Evolutionary conservation across 768 basidiomycete species (phyloP).

Genomic region (Ephemerocybe angulata): DNA sequence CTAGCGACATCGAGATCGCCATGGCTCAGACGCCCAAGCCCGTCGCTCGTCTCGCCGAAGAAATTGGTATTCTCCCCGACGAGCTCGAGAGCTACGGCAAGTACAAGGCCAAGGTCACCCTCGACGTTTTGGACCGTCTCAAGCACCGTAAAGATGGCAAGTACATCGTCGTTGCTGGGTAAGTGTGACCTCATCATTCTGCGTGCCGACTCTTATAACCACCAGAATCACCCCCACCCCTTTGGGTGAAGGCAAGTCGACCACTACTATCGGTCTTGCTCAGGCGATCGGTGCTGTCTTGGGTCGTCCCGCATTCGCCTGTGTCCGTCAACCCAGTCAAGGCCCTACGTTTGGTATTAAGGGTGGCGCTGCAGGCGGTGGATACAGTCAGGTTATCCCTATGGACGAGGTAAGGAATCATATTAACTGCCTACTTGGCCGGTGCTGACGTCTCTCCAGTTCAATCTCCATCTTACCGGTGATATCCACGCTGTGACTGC

Average conservation of each 20-base stretch:
- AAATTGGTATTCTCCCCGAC: slow-evolving; percentile 81
- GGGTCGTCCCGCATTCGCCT: slow-evolving; percentile 89
- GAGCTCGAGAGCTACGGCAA: slow-evolving; percentile 94
- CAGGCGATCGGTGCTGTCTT: slow-evolving; percentile 96
- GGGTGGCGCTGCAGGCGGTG: slow-evolving; percentile 96
- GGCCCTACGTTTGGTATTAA: slow-evolving; percentile 99
- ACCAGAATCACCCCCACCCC: slow-evolving; percentile 91
- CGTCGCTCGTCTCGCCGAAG: slow-evolving; percentile 74
- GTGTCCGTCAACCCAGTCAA: slow-evolving; percentile 96
- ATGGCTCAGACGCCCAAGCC: slow-evolving; percentile 93
- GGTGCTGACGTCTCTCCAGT: slow-evolving; percentile 40
- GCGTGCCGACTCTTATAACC: not conserved
- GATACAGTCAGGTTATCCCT: slow-evolving; percentile 97
- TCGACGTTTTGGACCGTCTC: slow-evolving; percentile 81
- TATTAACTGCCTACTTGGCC: not conserved
- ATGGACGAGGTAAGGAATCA: slow-evolving; percentile 80
- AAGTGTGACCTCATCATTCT: slow-evolving; percentile 16
- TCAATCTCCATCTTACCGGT: slow-evolving; percentile 93
- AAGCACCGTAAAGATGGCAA: slow-evolving; percentile 87
- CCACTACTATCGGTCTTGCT: slow-evolving; percentile 94
- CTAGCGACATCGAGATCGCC: slow-evolving; percentile 95
- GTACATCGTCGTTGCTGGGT: slow-evolving; percentile 95
- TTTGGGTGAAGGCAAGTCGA: slow-evolving; percentile 96
- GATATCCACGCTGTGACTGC: slow-evolving; percentile 98
- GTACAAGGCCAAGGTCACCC: slow-evolving; percentile 96